A percentile compares a stretch with the other conserved stretches of the same genome.
Evolutionary conservation across 148 eudicot genomes (phyloP).

Genomic region (Tetragonia tetragonoides): DNA sequence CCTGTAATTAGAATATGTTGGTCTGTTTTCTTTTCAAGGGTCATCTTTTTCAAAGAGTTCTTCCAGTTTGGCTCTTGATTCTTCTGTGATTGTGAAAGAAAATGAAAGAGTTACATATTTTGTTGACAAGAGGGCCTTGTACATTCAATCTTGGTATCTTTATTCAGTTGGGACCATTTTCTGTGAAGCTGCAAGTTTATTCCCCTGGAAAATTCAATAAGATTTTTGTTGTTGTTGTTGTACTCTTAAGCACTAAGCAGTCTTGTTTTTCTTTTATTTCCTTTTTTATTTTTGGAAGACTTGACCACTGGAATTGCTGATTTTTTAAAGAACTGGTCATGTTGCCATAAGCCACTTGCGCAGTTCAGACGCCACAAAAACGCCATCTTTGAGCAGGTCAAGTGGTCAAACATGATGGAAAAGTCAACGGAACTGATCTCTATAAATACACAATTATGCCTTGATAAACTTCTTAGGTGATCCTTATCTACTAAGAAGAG

Average conservation of each 20-base stretch:
- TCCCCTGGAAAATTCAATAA: too few relatives aligned
- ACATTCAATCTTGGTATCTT: background rate
- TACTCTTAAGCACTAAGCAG: too few relatives aligned
- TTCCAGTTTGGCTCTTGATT: background rate
- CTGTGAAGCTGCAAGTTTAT: background rate
- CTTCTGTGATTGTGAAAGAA: slow-evolving; percentile 2
- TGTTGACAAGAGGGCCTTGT: background rate
- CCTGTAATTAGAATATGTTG: slow-evolving; percentile 4
- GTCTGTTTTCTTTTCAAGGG: slow-evolving; percentile 4
- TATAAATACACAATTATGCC: background rate
- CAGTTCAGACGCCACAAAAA: background rate
- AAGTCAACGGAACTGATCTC: background rate
- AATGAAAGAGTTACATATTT: background rate
- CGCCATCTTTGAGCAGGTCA: background rate
- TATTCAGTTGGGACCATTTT: background rate
- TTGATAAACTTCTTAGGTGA: background rate
- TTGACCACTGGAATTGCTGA: background rate
- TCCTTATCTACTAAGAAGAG: background rate
- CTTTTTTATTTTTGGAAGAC: background rate
- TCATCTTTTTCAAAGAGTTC: background rate
- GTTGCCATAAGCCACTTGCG: background rate
- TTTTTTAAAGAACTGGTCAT: background rate
- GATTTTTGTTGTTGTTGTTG: too few relatives aligned
- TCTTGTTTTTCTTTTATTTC: background rate
- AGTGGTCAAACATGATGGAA: background rate